These are phyloP conservation scores for Fusarium paranaense DNA, from an alignment of 2,329 filamentous ascomycete genomes.

Conservation along the genomic window DNA sequence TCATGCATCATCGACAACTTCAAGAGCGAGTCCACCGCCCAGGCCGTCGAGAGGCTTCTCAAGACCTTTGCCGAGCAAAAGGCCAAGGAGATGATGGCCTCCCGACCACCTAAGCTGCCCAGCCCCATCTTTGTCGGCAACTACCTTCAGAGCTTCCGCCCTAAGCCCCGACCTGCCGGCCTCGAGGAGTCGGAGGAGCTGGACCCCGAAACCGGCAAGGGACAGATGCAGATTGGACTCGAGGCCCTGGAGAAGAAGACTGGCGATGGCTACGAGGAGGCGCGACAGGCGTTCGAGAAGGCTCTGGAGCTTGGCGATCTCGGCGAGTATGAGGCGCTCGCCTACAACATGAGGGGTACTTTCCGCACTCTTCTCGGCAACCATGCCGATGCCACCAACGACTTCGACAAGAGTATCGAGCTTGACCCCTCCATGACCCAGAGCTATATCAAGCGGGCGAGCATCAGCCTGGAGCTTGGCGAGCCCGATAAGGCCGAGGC, in stretches of 20 bases:
- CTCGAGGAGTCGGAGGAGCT: constrained; percentile 86
- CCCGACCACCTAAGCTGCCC: constrained; percentile 87
- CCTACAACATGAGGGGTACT: constrained; percentile 96
- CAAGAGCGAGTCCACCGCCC: constrained; percentile 88
- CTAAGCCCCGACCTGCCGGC: constrained; percentile 81
- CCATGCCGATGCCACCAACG: constrained; percentile 82
- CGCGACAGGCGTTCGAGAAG: constrained; percentile 85
- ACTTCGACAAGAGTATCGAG: constrained; percentile 93
- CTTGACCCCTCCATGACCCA: constrained; percentile 89
- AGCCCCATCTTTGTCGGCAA: constrained; percentile 98
- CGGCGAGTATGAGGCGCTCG: constrained; percentile 86
- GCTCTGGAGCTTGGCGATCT: constrained; percentile 85
- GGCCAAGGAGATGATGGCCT: constrained; percentile 87
- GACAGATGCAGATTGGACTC: constrained; percentile 86
- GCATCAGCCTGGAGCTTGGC: constrained; percentile 95
- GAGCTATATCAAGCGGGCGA: constrained; percentile 98
- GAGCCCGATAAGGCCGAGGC: constrained; percentile 87
- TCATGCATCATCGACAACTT: constrained; percentile 99
- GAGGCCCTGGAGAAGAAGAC: constrained; percentile 87
- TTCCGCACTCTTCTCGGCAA: constrained; percentile 94
- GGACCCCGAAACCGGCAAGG: constrained; percentile 81
- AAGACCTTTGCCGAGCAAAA: constrained; percentile 98
- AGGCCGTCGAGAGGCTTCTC: constrained; percentile 90
- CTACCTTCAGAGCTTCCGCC: constrained; percentile 98
- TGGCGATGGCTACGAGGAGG: constrained; percentile 90